Evolutionary conservation across 1,284 basidiomycete species (phyloP), one percentile per base, ranked within the genome.

Genomic region (Moesziomyces globuligerus): DNA sequence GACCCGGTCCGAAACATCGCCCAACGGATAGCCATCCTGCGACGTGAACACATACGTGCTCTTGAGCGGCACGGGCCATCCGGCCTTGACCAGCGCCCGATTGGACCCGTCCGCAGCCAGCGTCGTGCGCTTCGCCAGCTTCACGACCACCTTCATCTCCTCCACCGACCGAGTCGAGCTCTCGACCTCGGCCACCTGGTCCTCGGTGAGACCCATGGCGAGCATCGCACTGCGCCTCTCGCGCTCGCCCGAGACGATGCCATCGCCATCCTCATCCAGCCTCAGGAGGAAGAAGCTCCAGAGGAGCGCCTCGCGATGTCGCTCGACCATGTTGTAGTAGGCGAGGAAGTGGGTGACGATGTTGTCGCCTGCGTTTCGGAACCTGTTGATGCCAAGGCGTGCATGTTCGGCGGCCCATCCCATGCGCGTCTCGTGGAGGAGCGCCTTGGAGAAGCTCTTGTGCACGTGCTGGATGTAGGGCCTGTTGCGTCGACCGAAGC

Each of bases 221-320:
- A 43, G 17, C 40, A 62, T 10, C 1, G 60, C 53, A 8, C 23
- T 13, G 4, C 17, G n/a, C 42, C 61, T 18, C 46, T 72, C 56
- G 10, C 36, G 15, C 1, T 24, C 15, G 5, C n/a, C 11, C 28
- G 62, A 52, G 3, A 52, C 56, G 0, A 42, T 2, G 2, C 64
- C 60, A 28, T 70, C 56, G 10, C 67, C 67, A 37, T 70, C 60
- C 32, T 41, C 29, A 39, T 79, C 76, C 21, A 70, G 18, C 29
- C 32, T 56, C 1, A 73, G 53, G 39, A 79, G 49, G 49, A 79
- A 59, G 44, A 72, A 77, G 43, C 49, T 62, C 77, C 77, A 79
- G 13, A 79, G 59, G 34, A 75, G n/a, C 5, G 77, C 77, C 47
- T 79, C 75, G 4, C 76, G 60, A 45, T 76, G 76, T 3, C 76